Evolutionary conservation across 1,284 basidiomycete species (phyloP), one percentile per base, ranked within the genome.

Genomic region (Ustilago xerochloae): DNA sequence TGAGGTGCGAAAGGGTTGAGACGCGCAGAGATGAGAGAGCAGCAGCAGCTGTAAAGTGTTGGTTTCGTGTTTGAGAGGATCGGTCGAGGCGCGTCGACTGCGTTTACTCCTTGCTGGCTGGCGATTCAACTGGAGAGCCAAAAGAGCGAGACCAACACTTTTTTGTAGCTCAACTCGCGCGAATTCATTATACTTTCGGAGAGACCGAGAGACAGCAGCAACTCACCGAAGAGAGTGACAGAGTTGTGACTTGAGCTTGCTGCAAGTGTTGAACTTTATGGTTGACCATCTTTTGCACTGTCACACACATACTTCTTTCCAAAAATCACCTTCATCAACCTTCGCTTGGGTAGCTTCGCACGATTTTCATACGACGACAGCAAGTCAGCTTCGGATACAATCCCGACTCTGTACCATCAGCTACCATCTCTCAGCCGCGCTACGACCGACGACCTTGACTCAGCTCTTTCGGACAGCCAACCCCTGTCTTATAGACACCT

Each of bases 91-190:
- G 66, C 66, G 66, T 69, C 56, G 50, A 36, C 18, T 69, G 61
- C 66, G 41, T 60, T 48, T 39, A 18, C 28, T 50, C 22, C n/a
- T n/a, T n/a, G 7, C 22, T 50, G 59, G 38, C 60, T 62, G 43
- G 28, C 48, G 28, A 33, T 3, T 16, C 22, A 41, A 4, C 22
- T 18, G 29, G 38, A 41, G 51, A 47, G 46, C 32, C 30, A 46
- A n/a, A n/a, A n/a, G n/a, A n/a, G n/a, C n/a, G 60, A 63, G 66
- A 69, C 55, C 66, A 69, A 69, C 66, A 69, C 66, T 68, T 68
- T 68, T 65, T 57, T 67, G 16, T n/a, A 22, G n/a, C 38, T 36
- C 29, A 20, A 30, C 22, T 41, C 57, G 57, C 63, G 57, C 63
- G 30, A 46, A 53, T 41, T 60, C 53, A 55, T 55, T 33, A 15